These are phyloP conservation scores for Trypanosomatidae sp. DNA, from an alignment of 208 protist genomes.

Conservation along the genomic window DNA sequence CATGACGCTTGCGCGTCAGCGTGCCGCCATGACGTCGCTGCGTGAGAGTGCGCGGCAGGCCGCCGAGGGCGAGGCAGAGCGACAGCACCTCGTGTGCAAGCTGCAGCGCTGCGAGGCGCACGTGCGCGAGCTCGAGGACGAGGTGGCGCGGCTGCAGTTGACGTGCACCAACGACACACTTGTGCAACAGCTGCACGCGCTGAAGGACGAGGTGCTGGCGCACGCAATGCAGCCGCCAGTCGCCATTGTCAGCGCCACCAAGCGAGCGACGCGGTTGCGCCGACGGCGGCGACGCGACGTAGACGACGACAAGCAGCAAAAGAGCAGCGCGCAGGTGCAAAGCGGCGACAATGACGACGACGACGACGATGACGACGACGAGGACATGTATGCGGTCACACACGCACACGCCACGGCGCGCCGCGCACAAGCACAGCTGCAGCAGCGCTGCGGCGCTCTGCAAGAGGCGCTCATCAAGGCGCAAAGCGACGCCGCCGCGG, in stretches of 20 bases:
- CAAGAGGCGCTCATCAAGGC: slow-evolving; percentile 21
- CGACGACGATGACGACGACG: slow-evolving; percentile 20
- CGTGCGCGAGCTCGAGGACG: slow-evolving; percentile 40
- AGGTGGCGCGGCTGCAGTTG: slow-evolving; percentile 57
- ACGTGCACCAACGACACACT: slow-evolving; percentile 12
- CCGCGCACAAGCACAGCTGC: slow-evolving; percentile 40
- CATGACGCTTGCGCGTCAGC: too few relatives aligned
- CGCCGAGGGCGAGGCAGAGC: slow-evolving; percentile 53
- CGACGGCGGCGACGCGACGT: slow-evolving; percentile 42
- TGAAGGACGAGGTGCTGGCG: too few relatives aligned
- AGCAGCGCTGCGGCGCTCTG: slow-evolving; percentile 32
- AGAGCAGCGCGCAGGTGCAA: neutral
- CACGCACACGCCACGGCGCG: slow-evolving; percentile 58
- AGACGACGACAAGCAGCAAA: slow-evolving; percentile 17
- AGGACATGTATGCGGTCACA: too few relatives aligned
- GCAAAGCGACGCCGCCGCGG: slow-evolving; percentile 11
- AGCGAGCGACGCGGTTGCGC: slow-evolving; percentile 67
- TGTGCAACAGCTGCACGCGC: slow-evolving; percentile 33
- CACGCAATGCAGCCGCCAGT: too few relatives aligned
- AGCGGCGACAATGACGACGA: slow-evolving; percentile 1
- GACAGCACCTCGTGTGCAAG: slow-evolving; percentile 34
- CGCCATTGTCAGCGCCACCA: slow-evolving; percentile 33
- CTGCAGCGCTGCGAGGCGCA: slow-evolving; percentile 34
- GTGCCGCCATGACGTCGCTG: too few relatives aligned
- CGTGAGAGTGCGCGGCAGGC: slow-evolving; percentile 38